Conservation (phyloP, 495 filamentous ascomycete genomes). For the Neurospora discreta region DNA sequence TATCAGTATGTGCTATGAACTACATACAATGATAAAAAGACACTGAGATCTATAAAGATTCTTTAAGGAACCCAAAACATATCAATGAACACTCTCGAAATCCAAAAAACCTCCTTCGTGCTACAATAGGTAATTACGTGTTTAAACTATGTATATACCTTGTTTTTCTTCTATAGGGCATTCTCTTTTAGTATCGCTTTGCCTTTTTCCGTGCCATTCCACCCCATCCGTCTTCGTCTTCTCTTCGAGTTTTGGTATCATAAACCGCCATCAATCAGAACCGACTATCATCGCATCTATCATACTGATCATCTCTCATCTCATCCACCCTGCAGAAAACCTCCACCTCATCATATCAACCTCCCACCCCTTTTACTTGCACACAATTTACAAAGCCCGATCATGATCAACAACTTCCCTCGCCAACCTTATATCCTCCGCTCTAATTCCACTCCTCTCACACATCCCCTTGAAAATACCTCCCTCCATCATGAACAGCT, state of each 20-base stretch:
- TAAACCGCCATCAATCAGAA: not conserved
- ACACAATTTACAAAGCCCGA: not conserved
- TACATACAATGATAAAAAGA: not conserved
- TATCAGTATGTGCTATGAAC: not conserved
- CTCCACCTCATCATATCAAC: not conserved
- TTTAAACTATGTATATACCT: not conserved
- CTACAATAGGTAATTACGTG: not conserved
- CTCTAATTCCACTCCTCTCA: conserved; percentile 71
- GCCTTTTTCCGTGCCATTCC: not conserved
- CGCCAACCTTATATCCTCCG: conserved; percentile 53
- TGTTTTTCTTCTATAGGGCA: not conserved
- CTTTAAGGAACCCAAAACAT: not conserved
- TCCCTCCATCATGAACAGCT: conserved; percentile 47
- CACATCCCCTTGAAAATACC: conserved; percentile 90
- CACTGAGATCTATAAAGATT: not conserved
- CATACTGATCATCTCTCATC: not conserved
- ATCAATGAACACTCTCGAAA: not conserved
- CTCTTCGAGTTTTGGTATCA: not conserved
- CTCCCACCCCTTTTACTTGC: not conserved
- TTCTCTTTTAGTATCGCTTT: not conserved
- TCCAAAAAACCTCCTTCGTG: not conserved
- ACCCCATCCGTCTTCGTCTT: not conserved
- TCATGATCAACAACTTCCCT: conserved; percentile 6
- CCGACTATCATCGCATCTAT: not conserved
- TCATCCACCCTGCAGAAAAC: not conserved